These are phyloP conservation scores for Lumnitzera littorea DNA, from an alignment of 345 rosid species.

Conservation along the genomic window DNA sequence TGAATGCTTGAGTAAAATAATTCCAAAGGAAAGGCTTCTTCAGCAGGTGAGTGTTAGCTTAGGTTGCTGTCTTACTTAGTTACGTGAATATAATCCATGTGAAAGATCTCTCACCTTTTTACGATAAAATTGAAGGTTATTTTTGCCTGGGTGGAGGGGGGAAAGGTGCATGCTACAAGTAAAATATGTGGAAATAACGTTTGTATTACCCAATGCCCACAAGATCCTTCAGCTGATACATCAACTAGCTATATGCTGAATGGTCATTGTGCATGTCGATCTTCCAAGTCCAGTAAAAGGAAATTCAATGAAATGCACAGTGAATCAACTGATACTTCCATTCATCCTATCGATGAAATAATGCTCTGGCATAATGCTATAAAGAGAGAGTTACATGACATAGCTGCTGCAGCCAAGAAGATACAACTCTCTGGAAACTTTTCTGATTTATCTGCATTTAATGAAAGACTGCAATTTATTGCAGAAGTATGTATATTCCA, in stretches of 20 bases:
- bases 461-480: constrained; percentile 76
- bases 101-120: constrained; percentile 8
- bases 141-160: constrained; percentile 71
- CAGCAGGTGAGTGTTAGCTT: constrained; percentile 33
- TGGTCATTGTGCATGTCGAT: constrained; percentile 30
- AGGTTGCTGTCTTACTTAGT: constrained; percentile 1
- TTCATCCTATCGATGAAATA: constrained; percentile 75
- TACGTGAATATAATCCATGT: constrained; percentile 1
- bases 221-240: constrained; percentile 24
- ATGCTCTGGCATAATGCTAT: constrained; percentile 89
- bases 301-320: constrained; percentile 43
- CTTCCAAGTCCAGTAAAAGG: constrained; percentile 59
- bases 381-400: constrained; percentile 65
- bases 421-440: constrained; percentile 75
- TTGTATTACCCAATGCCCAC: constrained; percentile 20
- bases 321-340: constrained; percentile 26
- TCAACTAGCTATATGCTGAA: constrained; percentile 26
- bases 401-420: constrained; percentile 76
- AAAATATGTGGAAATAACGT: constrained; percentile 26
- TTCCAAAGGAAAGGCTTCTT: constrained; percentile 59
- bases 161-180: constrained; percentile 18
- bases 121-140: constrained; percentile 43
- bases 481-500: constrained; percentile 92
- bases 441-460: constrained; percentile 59
- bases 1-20: constrained; percentile 42